Evolutionary conservation across 129 eudicot species (phyloP).

Genomic region (Lonicera japonica): DNA sequence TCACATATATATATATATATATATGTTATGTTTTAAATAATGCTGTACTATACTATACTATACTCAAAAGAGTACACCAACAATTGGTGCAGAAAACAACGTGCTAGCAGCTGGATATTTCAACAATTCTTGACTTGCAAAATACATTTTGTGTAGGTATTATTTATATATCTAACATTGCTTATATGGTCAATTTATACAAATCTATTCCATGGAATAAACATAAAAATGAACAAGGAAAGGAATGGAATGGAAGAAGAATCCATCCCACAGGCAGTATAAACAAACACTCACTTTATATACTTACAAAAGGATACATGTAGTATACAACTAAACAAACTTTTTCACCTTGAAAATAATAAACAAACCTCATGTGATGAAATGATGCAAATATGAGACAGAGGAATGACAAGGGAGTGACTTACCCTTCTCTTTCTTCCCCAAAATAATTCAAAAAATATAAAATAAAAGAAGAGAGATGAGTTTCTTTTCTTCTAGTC

Average conservation of each 20-base stretch:
- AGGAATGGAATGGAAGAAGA: conserved; percentile 12
- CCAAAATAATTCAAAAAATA: conserved; percentile 14
- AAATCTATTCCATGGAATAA: too few relatives aligned
- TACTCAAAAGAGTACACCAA: too few relatives aligned
- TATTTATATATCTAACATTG: too few relatives aligned
- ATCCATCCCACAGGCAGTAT: neutral
- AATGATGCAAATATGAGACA: conserved; percentile 26
- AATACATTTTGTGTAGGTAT: too few relatives aligned
- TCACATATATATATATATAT: neutral
- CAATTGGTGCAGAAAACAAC: too few relatives aligned
- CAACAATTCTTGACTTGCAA: too few relatives aligned
- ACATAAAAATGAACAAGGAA: conserved; percentile 12
- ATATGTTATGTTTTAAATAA: too few relatives aligned
- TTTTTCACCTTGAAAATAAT: conserved; percentile 19
- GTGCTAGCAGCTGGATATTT: too few relatives aligned
- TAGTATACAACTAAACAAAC: conserved; percentile 36
- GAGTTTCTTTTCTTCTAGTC: conserved; percentile 1
- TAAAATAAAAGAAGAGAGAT: conserved; percentile 5
- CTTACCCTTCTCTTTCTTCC: conserved; percentile 29
- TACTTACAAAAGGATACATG: conserved; percentile 30
- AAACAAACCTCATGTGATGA: conserved; percentile 39
- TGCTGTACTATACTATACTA: too few relatives aligned
- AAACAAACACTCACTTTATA: conserved; percentile 35
- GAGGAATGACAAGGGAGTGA: conserved; percentile 22
- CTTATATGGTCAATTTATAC: too few relatives aligned